Evolutionary conservation across 2,329 filamentous ascomycete species (phyloP).

Genomic region (Colletotrichum sp.): DNA sequence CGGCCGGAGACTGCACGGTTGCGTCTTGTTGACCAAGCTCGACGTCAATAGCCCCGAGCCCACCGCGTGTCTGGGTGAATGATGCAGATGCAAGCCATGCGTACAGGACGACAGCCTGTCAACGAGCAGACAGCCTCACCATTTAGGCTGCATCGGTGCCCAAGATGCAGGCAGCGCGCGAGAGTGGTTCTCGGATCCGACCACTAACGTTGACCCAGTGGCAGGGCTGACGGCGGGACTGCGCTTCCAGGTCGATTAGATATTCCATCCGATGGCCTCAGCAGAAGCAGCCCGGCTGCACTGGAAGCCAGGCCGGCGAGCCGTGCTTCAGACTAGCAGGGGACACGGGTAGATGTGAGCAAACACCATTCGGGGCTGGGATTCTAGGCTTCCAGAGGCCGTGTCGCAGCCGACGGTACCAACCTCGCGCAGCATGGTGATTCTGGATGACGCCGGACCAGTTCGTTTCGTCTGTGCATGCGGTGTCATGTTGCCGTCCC

Average conservation of each 20-base stretch:
- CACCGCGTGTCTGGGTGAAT: neutral
- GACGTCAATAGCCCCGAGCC: constrained; percentile 15
- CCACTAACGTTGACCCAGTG: neutral
- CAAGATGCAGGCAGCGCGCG: neutral
- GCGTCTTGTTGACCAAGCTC: neutral
- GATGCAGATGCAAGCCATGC: constrained; percentile 7
- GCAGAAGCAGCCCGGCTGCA: neutral
- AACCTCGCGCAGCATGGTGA: neutral
- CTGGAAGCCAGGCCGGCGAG: neutral
- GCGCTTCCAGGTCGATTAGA: neutral
- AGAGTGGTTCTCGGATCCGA: neutral
- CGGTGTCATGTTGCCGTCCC: neutral
- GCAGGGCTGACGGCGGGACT: neutral
- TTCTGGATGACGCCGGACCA: neutral
- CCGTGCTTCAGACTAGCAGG: neutral
- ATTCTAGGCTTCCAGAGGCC: neutral
- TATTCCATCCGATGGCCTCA: neutral
- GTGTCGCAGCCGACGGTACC: neutral
- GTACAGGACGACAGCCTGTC: constrained; percentile 7
- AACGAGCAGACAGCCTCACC: constrained; percentile 19
- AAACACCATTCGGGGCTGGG: neutral
- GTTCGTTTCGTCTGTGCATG: constrained; percentile 1
- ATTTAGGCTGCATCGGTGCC: constrained; percentile 24
- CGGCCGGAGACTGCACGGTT: neutral
- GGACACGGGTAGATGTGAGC: neutral